Base-by-base conservation (phyloP, 805 yeast species). In the Metschnikowia matae region DNA sequence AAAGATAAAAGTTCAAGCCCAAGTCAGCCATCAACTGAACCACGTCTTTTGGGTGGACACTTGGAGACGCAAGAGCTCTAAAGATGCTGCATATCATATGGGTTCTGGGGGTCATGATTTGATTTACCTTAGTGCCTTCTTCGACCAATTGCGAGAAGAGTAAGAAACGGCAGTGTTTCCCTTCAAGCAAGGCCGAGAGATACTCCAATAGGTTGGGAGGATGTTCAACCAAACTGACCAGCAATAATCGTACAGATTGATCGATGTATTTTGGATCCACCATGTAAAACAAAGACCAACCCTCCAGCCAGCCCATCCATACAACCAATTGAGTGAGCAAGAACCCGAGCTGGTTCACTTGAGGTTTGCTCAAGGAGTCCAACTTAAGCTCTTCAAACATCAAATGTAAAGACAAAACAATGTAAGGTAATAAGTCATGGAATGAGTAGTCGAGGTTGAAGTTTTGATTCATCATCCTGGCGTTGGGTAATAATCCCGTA, bases 261-360 rank as follows among this genome's bases (percentile, higher is more conserved):
- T 80, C 84, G 6, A 82, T 57, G 2, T 40, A 32, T 0, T 44
- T 48, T 1, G 45, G 48, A 6, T 71, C 70, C 2, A 67, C 56
- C 56, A 65, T 68, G 62, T 90, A 89, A 56, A 81, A 83, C 1
- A 65, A 58, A 20, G 68, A 62, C 96, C 96, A 87, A 0, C 58
- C 51, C 1, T 74, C 81, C 10, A 84, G 79, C 96, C 96, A 87
- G 5, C 87, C 83, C 81, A 85, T 79, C 83, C 88, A 81, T 11
- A 71, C 57, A 0, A 85, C 76, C 13, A 87, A 62, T 55, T 84
- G 85, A 0, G 83, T 70, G n/a, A 90, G 64, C 20, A 90, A 63
- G 0, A 68, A 23, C 0, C 85, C 82, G 29, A 91, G 58, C 32
- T 66, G 66, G 3, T 68, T 57, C 11, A 75, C 67, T 7, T 69